Evolutionary conservation across 768 basidiomycete species (phyloP).

Genomic region (Tulasnella sp.): DNA sequence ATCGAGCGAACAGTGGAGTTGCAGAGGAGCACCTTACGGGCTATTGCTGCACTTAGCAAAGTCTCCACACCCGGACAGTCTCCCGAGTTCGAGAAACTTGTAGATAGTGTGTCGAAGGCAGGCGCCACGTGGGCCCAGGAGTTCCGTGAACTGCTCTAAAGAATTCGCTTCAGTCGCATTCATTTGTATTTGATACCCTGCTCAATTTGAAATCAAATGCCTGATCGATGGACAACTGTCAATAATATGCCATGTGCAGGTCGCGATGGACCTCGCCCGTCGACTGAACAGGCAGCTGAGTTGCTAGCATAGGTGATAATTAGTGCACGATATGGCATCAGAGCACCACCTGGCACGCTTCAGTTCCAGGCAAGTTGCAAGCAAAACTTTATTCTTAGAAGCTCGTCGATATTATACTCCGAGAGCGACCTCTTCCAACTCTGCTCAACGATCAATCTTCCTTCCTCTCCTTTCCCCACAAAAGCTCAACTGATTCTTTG

Average conservation of each 20-base stretch:
- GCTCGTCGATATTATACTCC: too few species aligned
- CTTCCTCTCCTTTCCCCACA: too few species aligned
- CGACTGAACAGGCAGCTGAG: not conserved
- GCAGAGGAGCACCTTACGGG: conserved; percentile 86
- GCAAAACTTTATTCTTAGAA: too few species aligned
- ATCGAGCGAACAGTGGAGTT: conserved; percentile 85
- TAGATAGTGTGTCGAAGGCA: conserved; percentile 70
- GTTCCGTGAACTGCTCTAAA: conserved; percentile 59
- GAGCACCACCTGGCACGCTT: too few species aligned
- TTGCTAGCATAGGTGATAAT: not conserved
- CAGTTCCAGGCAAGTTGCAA: too few species aligned
- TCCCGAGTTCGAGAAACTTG: conserved; percentile 76
- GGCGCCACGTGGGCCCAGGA: conserved; percentile 63
- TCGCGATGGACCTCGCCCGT: too few species aligned
- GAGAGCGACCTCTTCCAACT: too few species aligned
- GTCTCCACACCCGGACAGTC: conserved; percentile 64
- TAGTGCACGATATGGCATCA: too few species aligned
- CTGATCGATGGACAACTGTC: not conserved
- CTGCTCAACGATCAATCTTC: too few species aligned
- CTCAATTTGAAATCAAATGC: not conserved
- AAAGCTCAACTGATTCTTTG: too few species aligned
- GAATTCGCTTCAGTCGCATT: not conserved
- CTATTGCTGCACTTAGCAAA: conserved; percentile 83
- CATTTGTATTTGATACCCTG: not conserved
- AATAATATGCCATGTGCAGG: too few species aligned